Conservation (phyloP, 2,329 filamentous ascomycete species). For the Colletotrichum sp. region DNA sequence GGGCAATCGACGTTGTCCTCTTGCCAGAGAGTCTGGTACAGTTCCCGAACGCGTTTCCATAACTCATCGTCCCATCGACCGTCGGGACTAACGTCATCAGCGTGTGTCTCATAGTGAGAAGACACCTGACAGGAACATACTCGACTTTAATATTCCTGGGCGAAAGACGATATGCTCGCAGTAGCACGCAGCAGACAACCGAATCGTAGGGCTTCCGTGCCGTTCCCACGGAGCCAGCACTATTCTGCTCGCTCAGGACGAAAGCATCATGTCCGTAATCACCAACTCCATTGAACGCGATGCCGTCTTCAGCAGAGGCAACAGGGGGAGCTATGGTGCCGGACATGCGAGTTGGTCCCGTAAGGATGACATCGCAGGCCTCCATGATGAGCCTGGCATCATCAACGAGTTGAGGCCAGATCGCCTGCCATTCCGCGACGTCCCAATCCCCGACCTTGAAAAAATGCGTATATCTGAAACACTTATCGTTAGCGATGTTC, state of each 20-base stretch:
- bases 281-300: not conserved
- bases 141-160: not conserved
- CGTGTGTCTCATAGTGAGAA: not conserved
- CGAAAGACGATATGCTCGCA: not conserved
- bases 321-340: not conserved
- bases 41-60: not conserved
- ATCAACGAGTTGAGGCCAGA: not conserved
- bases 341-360: not conserved
- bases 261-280: not conserved
- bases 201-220: not conserved
- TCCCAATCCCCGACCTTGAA: not conserved
- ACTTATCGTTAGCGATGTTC: not conserved
- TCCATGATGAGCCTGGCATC: not conserved
- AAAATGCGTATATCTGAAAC: not conserved
- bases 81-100: not conserved
- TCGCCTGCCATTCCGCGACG: not conserved
- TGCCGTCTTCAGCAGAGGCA: not conserved
- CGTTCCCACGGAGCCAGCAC: not conserved
- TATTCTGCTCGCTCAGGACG: not conserved
- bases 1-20: not conserved
- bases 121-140: not conserved
- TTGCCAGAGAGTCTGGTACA: not conserved
- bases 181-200: not conserved
- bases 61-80: not conserved
- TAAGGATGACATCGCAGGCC: not conserved